Evolutionary conservation across 768 basidiomycete species (phyloP), one percentile per base, ranked within the genome.

Genomic region (Termitomyces sp.): DNA sequence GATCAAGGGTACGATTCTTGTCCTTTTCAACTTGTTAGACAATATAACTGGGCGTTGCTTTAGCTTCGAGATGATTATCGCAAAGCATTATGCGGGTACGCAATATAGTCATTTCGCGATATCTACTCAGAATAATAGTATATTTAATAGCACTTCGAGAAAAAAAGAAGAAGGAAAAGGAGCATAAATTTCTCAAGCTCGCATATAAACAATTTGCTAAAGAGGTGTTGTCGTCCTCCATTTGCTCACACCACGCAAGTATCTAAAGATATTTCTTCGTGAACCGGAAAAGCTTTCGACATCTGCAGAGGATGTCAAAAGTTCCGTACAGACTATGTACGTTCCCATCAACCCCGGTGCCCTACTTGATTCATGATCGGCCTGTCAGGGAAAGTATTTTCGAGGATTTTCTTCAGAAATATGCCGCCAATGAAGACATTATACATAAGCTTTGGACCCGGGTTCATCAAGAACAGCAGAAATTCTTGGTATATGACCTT

Each of bases 391-490:
- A 65, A 55, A 40, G 54, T 24, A 43, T 63, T 34, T 63, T 62
- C 19, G 54, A 53, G 10, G 60, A 63, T 2, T 66, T 64, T 46
- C 47, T 60, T 32, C 56, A 56, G 26, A 59, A 62, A 43, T 66
- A 66, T 32, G 65, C 65, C n/a, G 51, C 60, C n/a, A 59, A 57
- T 43, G 65, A 66, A 53, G 65, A 66, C 37, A 54, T n/a, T 12
- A 66, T 66, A 11, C 62, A 62, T 34, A 57, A 57, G 32, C 51
- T 66, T 26, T 63, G 62, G 60, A 53, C 34, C 26, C 65, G 64
- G 40, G 54, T 66, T 40, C 58, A 58, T 21, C 56, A 62, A 26
- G 64, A 64, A 49, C 64, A 60, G 28, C 58, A 65, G 55, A 66
- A 63, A 45, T 45, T 66, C 40, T n/a, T 53, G 51, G 65, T 63